Evolutionary conservation across 1,284 basidiomycete genomes (phyloP), one percentile per base, ranked within the genome.

Genomic region (Heterobasidion occidentale): DNA sequence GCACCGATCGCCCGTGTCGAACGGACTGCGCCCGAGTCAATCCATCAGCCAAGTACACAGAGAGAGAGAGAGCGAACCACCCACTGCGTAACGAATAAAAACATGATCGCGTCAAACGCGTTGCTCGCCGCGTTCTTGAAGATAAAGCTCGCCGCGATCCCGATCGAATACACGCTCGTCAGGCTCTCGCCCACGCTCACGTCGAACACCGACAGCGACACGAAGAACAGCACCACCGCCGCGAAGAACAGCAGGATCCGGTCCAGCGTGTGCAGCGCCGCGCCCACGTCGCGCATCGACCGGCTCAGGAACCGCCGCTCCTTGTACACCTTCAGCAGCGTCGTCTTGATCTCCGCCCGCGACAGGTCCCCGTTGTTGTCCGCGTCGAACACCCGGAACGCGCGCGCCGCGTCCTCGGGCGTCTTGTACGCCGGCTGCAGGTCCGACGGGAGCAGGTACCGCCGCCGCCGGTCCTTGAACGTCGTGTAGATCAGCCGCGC

Each of bases 351-450:
- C 70, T 92, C 90, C 36, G 79, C 74, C 54, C 84, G 79, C n/a
- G 86, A 84, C 56, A 92, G 77, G 66, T 92, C 90, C 17, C 87
- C 88, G 61, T 92, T 90, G 63, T 81, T 78, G 66, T 92, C 90
- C 60, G 74, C 77, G 69, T 89, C 87, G 64, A 92, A 89, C 36
- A 91, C 79, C 50, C 79, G 78, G 75, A 92, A 92, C 2, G 89
- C 90, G 11, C 75, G 75, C 55, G 78, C 72, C 11, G 88, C 84
- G 17, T 78, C 77, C 51, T 74, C 76, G 7, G 72, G 68, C n/a
- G 76, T 78, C 14, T 75, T 61, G 65, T 88, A 92, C 7, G 85
- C 88, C 8, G 84, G 81, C 57, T 79, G 75, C 64, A 92, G 89
- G 68, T 92, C 90, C 33, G 76, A 71, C 14, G 85, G 77, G 51